These are phyloP conservation scores for Pseudocercospora eumusae DNA, from an alignment of 2,329 filamentous ascomycete genomes.

Conservation along the genomic window DNA sequence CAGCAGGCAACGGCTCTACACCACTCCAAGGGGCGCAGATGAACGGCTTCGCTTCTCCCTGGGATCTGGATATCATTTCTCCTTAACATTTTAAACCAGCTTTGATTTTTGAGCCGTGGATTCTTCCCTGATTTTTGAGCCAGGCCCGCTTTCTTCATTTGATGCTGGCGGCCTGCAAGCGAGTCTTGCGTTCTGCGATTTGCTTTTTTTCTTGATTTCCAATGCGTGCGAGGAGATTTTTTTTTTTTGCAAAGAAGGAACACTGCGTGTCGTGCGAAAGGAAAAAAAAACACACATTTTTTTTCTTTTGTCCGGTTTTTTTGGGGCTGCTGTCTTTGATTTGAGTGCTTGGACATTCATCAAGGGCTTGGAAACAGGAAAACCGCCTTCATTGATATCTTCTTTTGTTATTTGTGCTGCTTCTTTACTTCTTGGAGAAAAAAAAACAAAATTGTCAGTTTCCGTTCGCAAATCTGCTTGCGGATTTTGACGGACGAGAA, in stretches of 20 bases:
- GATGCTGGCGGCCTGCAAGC: slow-evolving; percentile 2
- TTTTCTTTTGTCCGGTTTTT: slow-evolving; percentile 14
- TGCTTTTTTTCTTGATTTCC: background rate
- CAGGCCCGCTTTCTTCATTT: background rate
- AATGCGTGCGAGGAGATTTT: background rate
- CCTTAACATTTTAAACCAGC: background rate
- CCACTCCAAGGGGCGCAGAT: slow-evolving; percentile 28
- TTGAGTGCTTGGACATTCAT: slow-evolving; percentile 7
- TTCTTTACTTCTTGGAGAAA: slow-evolving; percentile 17
- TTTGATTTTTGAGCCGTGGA: background rate
- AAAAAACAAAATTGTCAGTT: slow-evolving; percentile 17
- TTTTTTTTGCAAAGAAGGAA: slow-evolving; percentile 20
- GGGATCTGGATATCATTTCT: slow-evolving; percentile 3
- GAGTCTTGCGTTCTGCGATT: slow-evolving; percentile 5
- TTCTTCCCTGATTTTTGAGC: background rate
- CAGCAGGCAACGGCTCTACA: slow-evolving; percentile 26
- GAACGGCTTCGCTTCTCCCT: slow-evolving; percentile 16
- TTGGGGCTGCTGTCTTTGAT: slow-evolving; percentile 15
- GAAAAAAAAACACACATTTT: no score
- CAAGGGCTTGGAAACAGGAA: slow-evolving; percentile 16
- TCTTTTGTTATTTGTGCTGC: slow-evolving; percentile 16
- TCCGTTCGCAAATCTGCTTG: slow-evolving; percentile 17
- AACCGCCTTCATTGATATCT: slow-evolving; percentile 34
- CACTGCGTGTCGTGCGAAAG: slow-evolving; percentile 19
- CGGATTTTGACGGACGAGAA: slow-evolving; percentile 20